Evolutionary conservation across 2,329 filamentous ascomycete genomes (phyloP).

Genomic region (Eutypella sp.): DNA sequence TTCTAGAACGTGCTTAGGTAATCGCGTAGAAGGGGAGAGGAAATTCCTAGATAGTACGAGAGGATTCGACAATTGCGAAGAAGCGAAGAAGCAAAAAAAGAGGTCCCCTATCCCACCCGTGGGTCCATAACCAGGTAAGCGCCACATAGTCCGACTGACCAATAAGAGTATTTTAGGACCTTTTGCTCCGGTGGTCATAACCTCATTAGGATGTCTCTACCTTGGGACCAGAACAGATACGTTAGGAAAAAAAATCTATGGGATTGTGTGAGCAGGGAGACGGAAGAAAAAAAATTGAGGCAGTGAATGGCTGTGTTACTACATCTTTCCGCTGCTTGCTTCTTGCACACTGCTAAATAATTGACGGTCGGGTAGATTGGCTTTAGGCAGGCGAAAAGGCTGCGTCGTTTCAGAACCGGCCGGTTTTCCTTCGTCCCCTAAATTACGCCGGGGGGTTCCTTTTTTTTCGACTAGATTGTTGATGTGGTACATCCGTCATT

Average conservation of each 20-base stretch:
- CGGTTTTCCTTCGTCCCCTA: neutral
- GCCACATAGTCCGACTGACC: neutral
- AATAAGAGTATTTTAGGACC: neutral
- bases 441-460: no score
- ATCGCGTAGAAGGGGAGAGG: no score
- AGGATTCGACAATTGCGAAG: no score
- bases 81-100: neutral
- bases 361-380: neutral
- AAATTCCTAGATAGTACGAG: no score
- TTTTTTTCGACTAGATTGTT: neutral
- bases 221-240: no score
- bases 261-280: no score
- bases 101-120: neutral
- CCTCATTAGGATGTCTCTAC: neutral
- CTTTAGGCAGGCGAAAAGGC: neutral
- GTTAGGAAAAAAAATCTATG: neutral
- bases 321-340: neutral
- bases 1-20: no score
- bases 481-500: slow-evolving; percentile 1
- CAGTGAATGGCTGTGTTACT: neutral
- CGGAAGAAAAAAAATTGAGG: neutral
- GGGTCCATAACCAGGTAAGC: neutral
- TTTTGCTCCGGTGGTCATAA: slow-evolving; percentile 2
- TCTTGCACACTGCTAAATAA: neutral
- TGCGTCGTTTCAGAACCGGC: neutral